phyloP scores from a whole-genome alignment of 352 stramenopile genomes.

The Phytophthora uliginosa region DNA sequence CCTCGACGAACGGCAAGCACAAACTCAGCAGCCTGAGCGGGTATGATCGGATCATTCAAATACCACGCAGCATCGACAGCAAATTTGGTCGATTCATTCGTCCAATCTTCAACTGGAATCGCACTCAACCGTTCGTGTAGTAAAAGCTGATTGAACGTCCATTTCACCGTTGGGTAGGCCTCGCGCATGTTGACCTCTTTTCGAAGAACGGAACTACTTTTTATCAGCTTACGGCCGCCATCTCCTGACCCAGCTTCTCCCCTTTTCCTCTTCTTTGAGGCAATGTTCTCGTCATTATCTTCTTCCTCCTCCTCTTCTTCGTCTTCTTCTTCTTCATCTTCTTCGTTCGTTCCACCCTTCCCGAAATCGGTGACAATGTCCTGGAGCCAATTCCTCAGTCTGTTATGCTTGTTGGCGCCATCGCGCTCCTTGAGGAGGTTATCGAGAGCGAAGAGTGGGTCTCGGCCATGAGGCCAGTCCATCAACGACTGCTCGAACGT shows the following conservation, averaged over 20 bases:
- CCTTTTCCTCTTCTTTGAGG: conserved; percentile 15
- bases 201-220: background rate
- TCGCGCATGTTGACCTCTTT: background rate
- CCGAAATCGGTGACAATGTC: conserved; percentile 23
- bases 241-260: conserved; percentile 1
- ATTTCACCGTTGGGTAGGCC: conserved; percentile 31
- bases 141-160: conserved; percentile 33
- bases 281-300: background rate
- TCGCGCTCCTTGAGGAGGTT: conserved; percentile 9
- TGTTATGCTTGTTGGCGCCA: background rate
- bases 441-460: conserved; percentile 10
- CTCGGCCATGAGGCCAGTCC: conserved; percentile 12
- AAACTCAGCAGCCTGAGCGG: conserved; percentile 12
- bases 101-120: conserved; percentile 29
- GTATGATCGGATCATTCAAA: conserved; percentile 1
- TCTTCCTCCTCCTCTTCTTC: conserved; percentile 54
- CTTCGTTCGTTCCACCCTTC: conserved; percentile 2
- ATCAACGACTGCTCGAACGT: conserved; percentile 36
- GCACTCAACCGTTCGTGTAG: conserved; percentile 26
- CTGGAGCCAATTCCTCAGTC: conserved; percentile 33
- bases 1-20: conserved; percentile 21
- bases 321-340: conserved; percentile 16
- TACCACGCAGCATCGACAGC: background rate
- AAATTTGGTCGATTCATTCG: background rate
- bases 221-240: background rate